Base-by-base conservation (phyloP, 306 rosid species). In the Casuarina cunninghamiana region DNA sequence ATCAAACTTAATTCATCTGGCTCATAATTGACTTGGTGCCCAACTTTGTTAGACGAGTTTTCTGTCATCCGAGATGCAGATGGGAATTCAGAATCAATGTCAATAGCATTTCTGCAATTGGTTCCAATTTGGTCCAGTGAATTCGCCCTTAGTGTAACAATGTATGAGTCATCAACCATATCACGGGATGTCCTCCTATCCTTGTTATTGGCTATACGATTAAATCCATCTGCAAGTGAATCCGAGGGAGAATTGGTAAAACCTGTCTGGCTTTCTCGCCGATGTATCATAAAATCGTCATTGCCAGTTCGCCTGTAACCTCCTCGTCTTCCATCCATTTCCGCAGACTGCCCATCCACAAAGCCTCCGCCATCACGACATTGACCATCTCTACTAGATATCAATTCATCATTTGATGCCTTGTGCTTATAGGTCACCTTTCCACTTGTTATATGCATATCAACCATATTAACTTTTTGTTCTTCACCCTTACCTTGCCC, bases 1-100 rank as follows among this genome's bases (percentile, higher is more conserved):
- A 93, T 82, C 87, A 96, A 79, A 85, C 88, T 93, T 80, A 96
- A 84, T 67, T 80, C 99, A 86, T 96, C 90, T 60, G 90, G 94
- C 82, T 91, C 89, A 78, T 96, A 90, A 77, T 84, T 89, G 76
- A 54, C 79, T 77, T 65, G 84, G 68, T 78, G 75, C 32, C 75
- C 72, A 58, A 57, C 81, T 75, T 76, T 83, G 75, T 80, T 79
- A 15, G 86, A 80, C 63, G 44, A 32, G 71, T 81, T 91, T 78
- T 87, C 95, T 46, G 75, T 83, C 84, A 77, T 79, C 69, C 81
- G 85, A 82, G 69, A 79, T 73, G 78, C 70, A 51, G 81, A 73
- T 75, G 93, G 90, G 66, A 92, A 78, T 85, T 91, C 97, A 60
- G 93, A 96, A 69, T 91, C 92, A 81, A 96, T 79, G 83, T 89